These are phyloP conservation scores for Lactifluus rugatus DNA, from an alignment of 768 basidiomycete genomes.

Conservation along the genomic window DNA sequence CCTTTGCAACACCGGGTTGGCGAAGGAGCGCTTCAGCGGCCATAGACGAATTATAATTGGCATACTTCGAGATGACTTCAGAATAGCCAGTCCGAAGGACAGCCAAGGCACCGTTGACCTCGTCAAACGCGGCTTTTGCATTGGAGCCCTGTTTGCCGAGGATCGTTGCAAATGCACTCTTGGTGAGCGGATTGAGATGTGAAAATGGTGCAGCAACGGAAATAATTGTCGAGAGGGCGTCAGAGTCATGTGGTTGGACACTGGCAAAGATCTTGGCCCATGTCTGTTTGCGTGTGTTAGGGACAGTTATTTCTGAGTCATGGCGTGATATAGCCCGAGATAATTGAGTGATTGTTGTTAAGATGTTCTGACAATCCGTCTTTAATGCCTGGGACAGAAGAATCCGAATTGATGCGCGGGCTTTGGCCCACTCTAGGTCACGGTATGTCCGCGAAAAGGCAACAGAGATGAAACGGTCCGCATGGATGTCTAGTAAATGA, in stretches of 20 bases:
- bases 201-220: conserved; percentile 47
- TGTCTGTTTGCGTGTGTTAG: conserved; percentile 42
- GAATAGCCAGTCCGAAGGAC: conserved; percentile 54
- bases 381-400: conserved; percentile 31
- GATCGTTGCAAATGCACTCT: conserved; percentile 38
- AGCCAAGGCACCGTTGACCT: conserved; percentile 52
- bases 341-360: conserved; percentile 26
- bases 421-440: conserved; percentile 34
- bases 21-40: conserved; percentile 46
- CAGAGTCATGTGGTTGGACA: conserved; percentile 47
- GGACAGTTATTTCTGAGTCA: conserved; percentile 26
- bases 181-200: conserved; percentile 55
- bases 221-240: conserved; percentile 51
- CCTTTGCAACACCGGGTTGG: conserved; percentile 45
- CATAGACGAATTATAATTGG: conserved; percentile 49
- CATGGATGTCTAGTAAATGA: conserved; percentile 42
- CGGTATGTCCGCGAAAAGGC: conserved; percentile 35
- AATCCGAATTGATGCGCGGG: conserved; percentile 33
- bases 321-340: conserved; percentile 31
- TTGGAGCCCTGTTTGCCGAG: conserved; percentile 25
- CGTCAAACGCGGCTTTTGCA: conserved; percentile 33
- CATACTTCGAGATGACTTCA: conserved; percentile 50
- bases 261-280: conserved; percentile 63
- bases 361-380: conserved; percentile 29
- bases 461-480: conserved; percentile 36